Evolutionary conservation across 2,329 filamentous ascomycete species (phyloP).

Genomic region (Alternaria infectoria): DNA sequence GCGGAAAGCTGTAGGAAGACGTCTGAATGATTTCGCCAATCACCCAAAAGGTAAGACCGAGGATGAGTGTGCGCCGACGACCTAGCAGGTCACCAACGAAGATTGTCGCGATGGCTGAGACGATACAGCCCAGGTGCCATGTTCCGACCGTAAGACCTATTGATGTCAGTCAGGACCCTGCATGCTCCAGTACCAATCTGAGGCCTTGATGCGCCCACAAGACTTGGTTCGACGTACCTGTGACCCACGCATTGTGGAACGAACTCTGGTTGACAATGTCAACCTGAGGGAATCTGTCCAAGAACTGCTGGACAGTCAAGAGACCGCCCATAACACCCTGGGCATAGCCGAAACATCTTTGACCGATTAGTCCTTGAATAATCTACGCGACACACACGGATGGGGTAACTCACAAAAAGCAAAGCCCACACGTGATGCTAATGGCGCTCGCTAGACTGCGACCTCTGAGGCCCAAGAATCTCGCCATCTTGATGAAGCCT

Average conservation of each 20-base stretch:
- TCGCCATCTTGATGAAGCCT: slow-evolving; percentile 20
- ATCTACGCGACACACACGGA: background rate
- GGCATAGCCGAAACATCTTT: slow-evolving; percentile 65
- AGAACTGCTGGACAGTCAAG: slow-evolving; percentile 70
- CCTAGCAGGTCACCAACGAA: slow-evolving; percentile 58
- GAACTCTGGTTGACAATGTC: slow-evolving; percentile 29
- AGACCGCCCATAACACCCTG: slow-evolving; percentile 72
- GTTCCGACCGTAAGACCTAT: slow-evolving; percentile 39
- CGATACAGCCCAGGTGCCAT: slow-evolving; percentile 61
- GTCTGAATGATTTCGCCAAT: slow-evolving; percentile 58
- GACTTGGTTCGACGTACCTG: slow-evolving; percentile 21
- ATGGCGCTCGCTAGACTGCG: slow-evolving; percentile 26
- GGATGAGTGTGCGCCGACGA: slow-evolving; percentile 56
- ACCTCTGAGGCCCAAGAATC: slow-evolving; percentile 32
- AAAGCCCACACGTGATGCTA: slow-evolving; percentile 34
- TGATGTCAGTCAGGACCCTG: background rate
- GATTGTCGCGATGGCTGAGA: slow-evolving; percentile 61
- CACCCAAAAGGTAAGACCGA: slow-evolving; percentile 58
- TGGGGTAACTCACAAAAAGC: slow-evolving; percentile 30
- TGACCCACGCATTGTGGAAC: slow-evolving; percentile 32
- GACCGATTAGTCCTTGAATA: slow-evolving; percentile 13
- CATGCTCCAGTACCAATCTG: background rate
- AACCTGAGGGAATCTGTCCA: slow-evolving; percentile 43
- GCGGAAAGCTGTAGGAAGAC: slow-evolving; percentile 53
- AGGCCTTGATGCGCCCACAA: background rate